Evolutionary conservation across 2,329 filamentous ascomycete genomes (phyloP).

Genomic region (Raffaelea deltoideospora): DNA sequence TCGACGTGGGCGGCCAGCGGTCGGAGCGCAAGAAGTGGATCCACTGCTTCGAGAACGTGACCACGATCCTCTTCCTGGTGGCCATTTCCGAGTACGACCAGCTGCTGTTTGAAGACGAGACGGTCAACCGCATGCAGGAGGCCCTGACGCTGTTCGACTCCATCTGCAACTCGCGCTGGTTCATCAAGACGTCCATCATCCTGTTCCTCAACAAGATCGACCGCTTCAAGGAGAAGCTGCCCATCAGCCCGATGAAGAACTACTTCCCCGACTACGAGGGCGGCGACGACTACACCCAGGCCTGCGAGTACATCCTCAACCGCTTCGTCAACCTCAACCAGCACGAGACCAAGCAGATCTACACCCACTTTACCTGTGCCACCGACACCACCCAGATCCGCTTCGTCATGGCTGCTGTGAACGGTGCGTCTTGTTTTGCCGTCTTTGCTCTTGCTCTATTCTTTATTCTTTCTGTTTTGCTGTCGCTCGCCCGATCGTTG

Average conservation of each 20-base stretch:
- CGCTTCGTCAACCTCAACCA: conserved; percentile 97
- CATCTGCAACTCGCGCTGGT: conserved; percentile 80
- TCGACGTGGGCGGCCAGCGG: conserved; percentile 89
- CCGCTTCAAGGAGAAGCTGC: conserved; percentile 75
- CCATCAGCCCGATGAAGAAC: conserved; percentile 70
- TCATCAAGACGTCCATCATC: conserved; percentile 80
- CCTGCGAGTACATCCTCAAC: conserved; percentile 98
- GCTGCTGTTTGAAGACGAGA: conserved; percentile 90
- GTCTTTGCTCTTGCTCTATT: background rate
- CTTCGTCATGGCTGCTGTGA: conserved; percentile 99
- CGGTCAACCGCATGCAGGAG: conserved; percentile 88
- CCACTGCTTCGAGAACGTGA: conserved; percentile 96
- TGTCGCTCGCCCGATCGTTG: too few relatives aligned
- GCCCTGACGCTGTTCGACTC: conserved; percentile 76
- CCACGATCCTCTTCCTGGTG: conserved; percentile 89
- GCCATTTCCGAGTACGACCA: conserved; percentile 97
- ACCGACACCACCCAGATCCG: conserved; percentile 98
- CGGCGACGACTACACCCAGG: conserved; percentile 85
- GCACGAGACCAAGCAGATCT: conserved; percentile 98
- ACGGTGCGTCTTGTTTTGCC: conserved; percentile 60
- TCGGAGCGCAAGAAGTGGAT: conserved; percentile 99
- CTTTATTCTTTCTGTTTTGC: too few relatives aligned
- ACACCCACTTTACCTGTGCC: conserved; percentile 98
- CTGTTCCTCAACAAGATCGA: conserved; percentile 86
- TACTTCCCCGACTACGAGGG: conserved; percentile 89